Base-by-base conservation (phyloP, 257 asterid genomes). In the Echites panduratus region DNA sequence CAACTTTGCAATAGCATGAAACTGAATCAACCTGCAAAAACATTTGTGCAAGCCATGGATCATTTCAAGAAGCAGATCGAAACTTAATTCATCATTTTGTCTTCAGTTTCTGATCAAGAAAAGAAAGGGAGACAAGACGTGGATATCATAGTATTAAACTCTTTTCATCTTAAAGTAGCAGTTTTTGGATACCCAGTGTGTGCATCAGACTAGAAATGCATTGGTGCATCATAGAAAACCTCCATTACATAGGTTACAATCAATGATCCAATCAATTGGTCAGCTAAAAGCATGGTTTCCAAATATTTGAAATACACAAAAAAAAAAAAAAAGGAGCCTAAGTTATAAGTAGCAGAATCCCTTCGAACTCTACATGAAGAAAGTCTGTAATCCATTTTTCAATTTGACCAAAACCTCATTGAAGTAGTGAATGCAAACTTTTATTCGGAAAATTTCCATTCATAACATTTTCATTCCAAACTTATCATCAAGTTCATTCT, bases 1-100 rank as follows among this genome's bases (percentile, higher is more conserved):
- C 87, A 63, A 79, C 87, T 75, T 79, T 84, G 87, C 87, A 84
- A 66, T 84, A 84, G 83, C 87, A 84, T 74, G 87, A 84, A 20
- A 81, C 82, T 0, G 87, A 84, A 77, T 84, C 87, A 66, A 83
- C 87, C 87, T 83, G 83, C 73, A 73, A 71, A 64, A 16, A 19
- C 26, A 38, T 50, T 27, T 9, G n/a, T 7, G 19, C 77, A 29
- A 64, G 59, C 29, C 29, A 16, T 64, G 44, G 13, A 59, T 22
- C 32, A 20, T 72, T 35, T 45, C 62, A 65, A 9, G 10, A 47
- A 47, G 38, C 19, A 19, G 13, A 35, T n/a, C 9, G 57, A 61
- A 29, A 67, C 32, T 44, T 20, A n/a, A n/a, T n/a, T n/a, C 35
- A 11, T 10, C 22, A 43, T 19, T 47, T 13, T 6, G n/a, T 26